phyloP scores from a whole-genome alignment of 179 eudicot species.

The Beta lomatogona region DNA sequence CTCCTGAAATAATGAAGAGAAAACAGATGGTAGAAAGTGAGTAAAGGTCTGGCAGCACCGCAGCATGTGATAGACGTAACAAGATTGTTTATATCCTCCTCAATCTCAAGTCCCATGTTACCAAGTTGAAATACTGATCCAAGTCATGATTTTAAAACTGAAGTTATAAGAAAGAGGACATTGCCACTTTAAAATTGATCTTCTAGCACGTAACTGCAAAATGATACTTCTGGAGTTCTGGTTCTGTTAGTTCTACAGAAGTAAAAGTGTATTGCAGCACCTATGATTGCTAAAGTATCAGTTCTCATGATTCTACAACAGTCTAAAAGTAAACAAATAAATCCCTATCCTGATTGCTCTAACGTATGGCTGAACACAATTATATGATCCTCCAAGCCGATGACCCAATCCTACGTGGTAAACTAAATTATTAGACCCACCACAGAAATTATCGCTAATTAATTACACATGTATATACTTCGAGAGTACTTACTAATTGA shows the following conservation, averaged over 20 bases:
- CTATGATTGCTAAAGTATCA: no score
- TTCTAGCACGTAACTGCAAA: neutral
- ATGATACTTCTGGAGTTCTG: no score
- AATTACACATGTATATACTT: neutral
- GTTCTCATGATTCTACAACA: no score
- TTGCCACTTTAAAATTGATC: neutral
- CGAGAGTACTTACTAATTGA: neutral
- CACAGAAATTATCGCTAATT: no score
- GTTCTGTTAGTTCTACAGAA: no score
- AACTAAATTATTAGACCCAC: no score
- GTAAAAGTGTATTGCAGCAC: neutral
- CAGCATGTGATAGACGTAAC: neutral
- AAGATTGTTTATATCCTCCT: neutral
- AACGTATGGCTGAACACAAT: neutral
- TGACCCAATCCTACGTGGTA: neutral
- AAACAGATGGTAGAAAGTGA: conserved; percentile 8
- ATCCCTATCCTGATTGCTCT: neutral
- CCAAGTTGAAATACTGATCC: neutral
- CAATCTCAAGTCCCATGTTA: neutral
- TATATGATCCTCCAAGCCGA: neutral
- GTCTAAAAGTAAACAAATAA: no score
- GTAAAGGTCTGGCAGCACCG: conserved; percentile 4
- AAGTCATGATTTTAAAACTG: neutral
- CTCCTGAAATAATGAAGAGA: conserved; percentile 49
- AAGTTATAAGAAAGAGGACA: neutral